Conservation (phyloP, 139 green algal species). For the Edaphochlamys debaryana region DNA sequence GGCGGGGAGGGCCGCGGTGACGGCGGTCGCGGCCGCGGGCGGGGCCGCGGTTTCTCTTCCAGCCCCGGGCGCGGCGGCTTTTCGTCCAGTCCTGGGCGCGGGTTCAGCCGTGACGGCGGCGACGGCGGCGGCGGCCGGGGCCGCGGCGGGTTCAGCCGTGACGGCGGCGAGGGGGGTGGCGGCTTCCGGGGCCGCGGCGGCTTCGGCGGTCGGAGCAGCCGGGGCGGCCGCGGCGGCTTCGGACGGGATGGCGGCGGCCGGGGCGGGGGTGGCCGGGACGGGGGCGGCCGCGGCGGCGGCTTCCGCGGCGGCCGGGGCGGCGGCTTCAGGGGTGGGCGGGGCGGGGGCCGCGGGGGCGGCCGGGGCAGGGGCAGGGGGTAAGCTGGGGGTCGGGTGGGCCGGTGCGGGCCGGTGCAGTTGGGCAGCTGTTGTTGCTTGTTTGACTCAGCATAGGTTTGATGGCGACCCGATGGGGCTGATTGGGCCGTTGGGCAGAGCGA, state of each 20-base stretch:
- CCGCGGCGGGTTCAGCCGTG: too few species aligned
- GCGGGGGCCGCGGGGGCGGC: background rate
- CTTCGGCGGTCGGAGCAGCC: background rate
- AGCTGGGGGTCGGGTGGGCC: background rate
- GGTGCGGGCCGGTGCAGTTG: too few species aligned
- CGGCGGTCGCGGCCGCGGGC: background rate
- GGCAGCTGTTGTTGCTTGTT: too few species aligned
- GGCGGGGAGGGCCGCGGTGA: too few species aligned
- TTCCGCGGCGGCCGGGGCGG: background rate
- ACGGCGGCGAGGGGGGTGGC: background rate
- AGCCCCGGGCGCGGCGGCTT: too few species aligned
- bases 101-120: background rate
- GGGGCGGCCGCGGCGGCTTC: background rate
- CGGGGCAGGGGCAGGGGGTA: background rate
- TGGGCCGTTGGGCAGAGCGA: too few species aligned
- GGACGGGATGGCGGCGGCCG: background rate
- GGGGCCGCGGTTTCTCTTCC: too few species aligned
- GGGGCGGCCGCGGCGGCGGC: background rate
- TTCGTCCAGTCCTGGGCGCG: too few species aligned
- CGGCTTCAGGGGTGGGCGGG: background rate
- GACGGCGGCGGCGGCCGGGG: too few species aligned
- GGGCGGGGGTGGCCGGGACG: background rate
- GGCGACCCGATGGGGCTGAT: too few species aligned
- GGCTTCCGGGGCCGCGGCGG: background rate
- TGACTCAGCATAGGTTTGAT: too few species aligned